Base-by-base conservation (phyloP, 805 yeast genomes). In the Teunomyces tritomae region DNA sequence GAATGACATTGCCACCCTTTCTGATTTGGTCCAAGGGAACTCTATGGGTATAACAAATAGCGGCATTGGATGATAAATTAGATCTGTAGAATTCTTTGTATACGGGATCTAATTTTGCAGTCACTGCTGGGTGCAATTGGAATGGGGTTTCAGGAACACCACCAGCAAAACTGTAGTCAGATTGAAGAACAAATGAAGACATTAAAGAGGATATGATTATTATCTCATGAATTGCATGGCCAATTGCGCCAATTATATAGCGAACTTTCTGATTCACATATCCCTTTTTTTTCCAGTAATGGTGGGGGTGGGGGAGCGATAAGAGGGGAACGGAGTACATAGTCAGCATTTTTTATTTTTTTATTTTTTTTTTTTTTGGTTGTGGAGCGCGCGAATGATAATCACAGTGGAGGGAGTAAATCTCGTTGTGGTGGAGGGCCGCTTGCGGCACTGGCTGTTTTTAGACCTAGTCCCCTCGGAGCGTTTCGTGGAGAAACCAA, bases 1-100 rank as follows among this genome's bases (percentile, higher is more conserved):
- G 75, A 50, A 70, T 63, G n/a, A 70, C 71, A 51, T 70, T 70
- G 5, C 74, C 74, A 9, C 65, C 67, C 1, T 57, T 59, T 47
- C 68, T 58, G 28, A 63, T 52, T 5, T 46, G 48, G 6, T 52
- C 57, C 45, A 70, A 58, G n/a, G 74, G 73, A 6, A 52, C 58
- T 28, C 70, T 52, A 40, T 71, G 74, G 8, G 74, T 70, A 52
- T 64, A 66, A 17, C 67, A 51, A 37, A 70, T 56, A 36, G 57
- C 56, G 20, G 67, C 61, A 26, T 59, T 58, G 13, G 59, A 40
- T 40, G 58, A 50, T 40, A 71, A 48, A 40, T 58, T 43, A 4
- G 49, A 28, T 28, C 64, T 59, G 63, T 65, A 73, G 51, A 73
- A 71, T 28, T 61, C 54, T 8, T 67, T 62, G 47, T 72, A 73